phyloP scores from a whole-genome alignment of 306 rosid species.

The Carpinus viminea region DNA sequence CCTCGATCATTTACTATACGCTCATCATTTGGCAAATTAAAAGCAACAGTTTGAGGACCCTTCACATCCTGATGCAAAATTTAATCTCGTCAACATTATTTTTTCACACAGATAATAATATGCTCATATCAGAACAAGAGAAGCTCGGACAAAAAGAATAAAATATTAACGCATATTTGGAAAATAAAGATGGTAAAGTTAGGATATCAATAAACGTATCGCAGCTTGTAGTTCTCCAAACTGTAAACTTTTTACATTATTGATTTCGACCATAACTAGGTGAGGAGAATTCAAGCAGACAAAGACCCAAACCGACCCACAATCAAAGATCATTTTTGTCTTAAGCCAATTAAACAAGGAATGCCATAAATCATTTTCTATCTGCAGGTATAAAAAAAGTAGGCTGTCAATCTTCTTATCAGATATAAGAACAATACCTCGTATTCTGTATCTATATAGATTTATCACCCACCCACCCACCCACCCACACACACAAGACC shows the following conservation, averaged over 20 bases:
- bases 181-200: neutral
- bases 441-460: too few relatives aligned
- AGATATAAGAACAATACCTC: too few relatives aligned
- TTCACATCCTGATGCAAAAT: constrained; percentile 73
- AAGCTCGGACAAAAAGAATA: neutral
- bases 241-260: neutral
- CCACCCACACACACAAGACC: neutral
- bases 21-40: constrained; percentile 95
- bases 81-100: constrained; percentile 19
- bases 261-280: neutral
- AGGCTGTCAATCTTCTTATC: too few relatives aligned
- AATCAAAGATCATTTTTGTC: too few relatives aligned
- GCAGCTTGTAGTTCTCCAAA: neutral
- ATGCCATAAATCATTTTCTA: too few relatives aligned
- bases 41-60: constrained; percentile 98
- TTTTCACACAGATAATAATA: constrained; percentile 14
- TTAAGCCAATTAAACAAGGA: too few relatives aligned
- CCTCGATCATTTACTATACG: constrained; percentile 84
- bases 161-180: neutral
- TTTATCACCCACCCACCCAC: too few relatives aligned
- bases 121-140: neutral
- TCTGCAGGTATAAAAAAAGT: too few relatives aligned
- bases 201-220: neutral
- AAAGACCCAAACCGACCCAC: too few relatives aligned
- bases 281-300: too few relatives aligned